A percentile compares a stretch with the other conserved stretches of the same genome.
These are phyloP conservation scores for Haematococcus sp. DNA, from an alignment of 139 green algal genomes.

Conservation along the genomic window DNA sequence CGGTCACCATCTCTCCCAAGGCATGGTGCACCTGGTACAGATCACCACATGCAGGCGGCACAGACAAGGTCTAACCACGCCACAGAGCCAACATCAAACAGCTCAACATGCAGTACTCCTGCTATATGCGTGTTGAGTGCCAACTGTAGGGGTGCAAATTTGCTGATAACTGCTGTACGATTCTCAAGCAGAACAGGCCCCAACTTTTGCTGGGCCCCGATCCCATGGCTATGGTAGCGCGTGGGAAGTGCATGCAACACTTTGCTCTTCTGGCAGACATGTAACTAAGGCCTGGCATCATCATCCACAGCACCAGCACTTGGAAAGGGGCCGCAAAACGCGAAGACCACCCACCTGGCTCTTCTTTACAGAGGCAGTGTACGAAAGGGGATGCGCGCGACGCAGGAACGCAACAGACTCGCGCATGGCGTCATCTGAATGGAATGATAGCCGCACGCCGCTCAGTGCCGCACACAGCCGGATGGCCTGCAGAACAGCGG, in stretches of 20 bases:
- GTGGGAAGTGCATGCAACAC: too few species aligned
- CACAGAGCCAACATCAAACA: too few species aligned
- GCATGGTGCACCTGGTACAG: conserved; percentile 49
- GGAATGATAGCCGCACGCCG: conserved; percentile 37
- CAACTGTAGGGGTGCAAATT: too few species aligned
- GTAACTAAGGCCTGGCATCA: too few species aligned
- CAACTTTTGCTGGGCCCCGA: too few species aligned
- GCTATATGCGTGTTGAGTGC: too few species aligned
- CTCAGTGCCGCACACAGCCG: conserved; percentile 39
- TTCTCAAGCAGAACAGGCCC: too few species aligned
- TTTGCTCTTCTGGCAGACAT: too few species aligned
- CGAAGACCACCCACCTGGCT: conserved; percentile 53
- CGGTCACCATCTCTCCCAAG: conserved; percentile 74
- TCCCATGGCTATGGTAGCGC: too few species aligned
- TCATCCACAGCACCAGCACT: too few species aligned
- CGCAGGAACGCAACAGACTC: conserved; percentile 58
- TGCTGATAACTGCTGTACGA: too few species aligned
- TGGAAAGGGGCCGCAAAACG: background rate
- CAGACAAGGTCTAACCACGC: background rate
- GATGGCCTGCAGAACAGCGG: conserved; percentile 13
- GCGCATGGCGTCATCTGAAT: conserved; percentile 37
- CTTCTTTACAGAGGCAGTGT: conserved; percentile 77
- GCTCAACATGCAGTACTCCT: too few species aligned
- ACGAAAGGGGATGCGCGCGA: conserved; percentile 59
- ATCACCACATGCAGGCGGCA: background rate